A percentile compares a stretch with the other conserved stretches of the same genome.
These are phyloP conservation scores for Xylariaceae sp. DNA, from an alignment of 2,329 filamentous ascomycete species.

Conservation along the genomic window DNA sequence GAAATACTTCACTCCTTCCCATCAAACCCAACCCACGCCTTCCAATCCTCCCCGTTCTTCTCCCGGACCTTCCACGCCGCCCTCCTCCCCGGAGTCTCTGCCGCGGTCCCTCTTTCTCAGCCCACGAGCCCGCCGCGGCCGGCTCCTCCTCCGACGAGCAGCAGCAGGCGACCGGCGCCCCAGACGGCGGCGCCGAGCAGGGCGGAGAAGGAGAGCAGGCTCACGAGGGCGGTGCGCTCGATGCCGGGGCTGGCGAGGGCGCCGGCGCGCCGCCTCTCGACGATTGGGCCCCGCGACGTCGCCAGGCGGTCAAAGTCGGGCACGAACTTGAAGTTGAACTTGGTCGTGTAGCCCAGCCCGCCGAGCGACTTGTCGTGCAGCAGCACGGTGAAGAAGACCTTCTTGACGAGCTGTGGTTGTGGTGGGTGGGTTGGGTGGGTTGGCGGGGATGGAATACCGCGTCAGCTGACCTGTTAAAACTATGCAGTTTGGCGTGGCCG, in stretches of 20 bases:
- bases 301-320: slow-evolving; percentile 37
- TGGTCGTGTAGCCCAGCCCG: slow-evolving; percentile 54
- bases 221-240: slow-evolving; percentile 18
- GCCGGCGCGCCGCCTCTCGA: slow-evolving; percentile 7
- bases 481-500: no score
- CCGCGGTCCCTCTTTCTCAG: no score
- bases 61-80: not conserved
- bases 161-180: slow-evolving; percentile 4
- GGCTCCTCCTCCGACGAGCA: no score
- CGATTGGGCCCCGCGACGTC: slow-evolving; percentile 23
- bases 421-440: no score
- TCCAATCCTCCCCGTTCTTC: slow-evolving; percentile 1
- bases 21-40: not conserved
- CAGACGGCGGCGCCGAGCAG: slow-evolving; percentile 9
- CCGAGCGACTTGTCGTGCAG: slow-evolving; percentile 51
- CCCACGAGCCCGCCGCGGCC: no score
- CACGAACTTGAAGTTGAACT: slow-evolving; percentile 66
- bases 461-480: no score
- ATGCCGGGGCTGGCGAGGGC: slow-evolving; percentile 26
- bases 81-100: slow-evolving; percentile 2
- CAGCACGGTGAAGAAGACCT: slow-evolving; percentile 52
- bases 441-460: no score
- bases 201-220: slow-evolving; percentile 11
- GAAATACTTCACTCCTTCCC: no score
- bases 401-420: slow-evolving; percentile 38